Evolutionary conservation across 208 protist genomes (phyloP).

Genomic region (Leishmania guyanensis): DNA sequence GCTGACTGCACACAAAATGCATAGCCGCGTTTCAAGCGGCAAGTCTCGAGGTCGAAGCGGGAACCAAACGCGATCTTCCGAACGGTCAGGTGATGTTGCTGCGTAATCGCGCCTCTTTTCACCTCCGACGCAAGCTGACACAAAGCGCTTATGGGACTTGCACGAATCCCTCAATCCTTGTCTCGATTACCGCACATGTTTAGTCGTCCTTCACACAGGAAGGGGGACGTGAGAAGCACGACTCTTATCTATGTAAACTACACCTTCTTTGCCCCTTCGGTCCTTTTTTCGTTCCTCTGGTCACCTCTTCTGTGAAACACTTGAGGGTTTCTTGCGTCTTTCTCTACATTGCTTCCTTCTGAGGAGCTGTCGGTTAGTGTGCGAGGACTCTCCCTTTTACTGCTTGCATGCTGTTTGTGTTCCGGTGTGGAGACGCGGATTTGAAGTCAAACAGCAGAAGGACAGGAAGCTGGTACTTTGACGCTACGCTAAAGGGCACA

Average conservation of each 20-base stretch:
- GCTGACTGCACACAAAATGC: not conserved
- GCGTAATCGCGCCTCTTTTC: not conserved
- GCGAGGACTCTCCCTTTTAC: not conserved
- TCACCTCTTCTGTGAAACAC: not conserved
- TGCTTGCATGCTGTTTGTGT: not conserved
- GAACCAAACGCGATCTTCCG: not conserved
- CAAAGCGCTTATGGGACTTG: not conserved
- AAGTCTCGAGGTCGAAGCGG: not conserved
- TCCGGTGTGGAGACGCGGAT: not conserved
- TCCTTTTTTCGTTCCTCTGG: too few species aligned
- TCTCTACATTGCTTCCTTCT: not conserved
- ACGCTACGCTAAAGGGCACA: not conserved
- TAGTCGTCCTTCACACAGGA: not conserved
- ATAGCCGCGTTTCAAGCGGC: conserved; percentile 2
- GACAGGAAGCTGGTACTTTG: not conserved
- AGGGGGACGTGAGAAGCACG: not conserved
- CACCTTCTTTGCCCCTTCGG: not conserved
- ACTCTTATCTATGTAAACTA: conserved; percentile 4
- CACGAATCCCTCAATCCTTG: not conserved
- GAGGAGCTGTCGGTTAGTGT: not conserved
- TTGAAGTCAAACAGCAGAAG: conserved; percentile 1
- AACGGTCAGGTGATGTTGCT: not conserved
- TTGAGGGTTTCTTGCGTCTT: not conserved
- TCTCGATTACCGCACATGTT: not conserved
- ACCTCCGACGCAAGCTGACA: not conserved